Percentiles rank a stretch among this genome's conserved stretches.
Conservation (phyloP, 805 yeast genomes). For the Kodamaea jinghongensis region DNA sequence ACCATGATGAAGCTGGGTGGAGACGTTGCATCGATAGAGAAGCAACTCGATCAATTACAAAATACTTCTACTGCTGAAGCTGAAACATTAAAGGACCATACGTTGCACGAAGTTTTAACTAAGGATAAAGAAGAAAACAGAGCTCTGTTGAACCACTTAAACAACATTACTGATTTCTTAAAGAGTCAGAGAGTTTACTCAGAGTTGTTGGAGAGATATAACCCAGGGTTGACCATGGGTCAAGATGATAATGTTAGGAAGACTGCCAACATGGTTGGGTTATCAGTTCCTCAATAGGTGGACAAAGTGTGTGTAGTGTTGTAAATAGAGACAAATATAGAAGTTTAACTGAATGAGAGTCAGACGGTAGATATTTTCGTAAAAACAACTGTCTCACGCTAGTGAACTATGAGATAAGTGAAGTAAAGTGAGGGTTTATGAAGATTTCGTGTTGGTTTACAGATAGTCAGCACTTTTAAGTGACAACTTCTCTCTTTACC, state of each 20-base stretch:
- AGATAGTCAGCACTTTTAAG: no score
- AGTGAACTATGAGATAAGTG: no score
- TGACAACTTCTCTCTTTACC: no score
- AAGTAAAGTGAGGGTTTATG: no score
- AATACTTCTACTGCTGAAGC: constrained; percentile 7
- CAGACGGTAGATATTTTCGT: no score
- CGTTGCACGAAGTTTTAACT: constrained; percentile 21
- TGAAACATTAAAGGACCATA: constrained; percentile 6
- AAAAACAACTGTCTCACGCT: no score
- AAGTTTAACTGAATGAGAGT: no score
- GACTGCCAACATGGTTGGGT: constrained; percentile 89
- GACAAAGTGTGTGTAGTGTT: not conserved
- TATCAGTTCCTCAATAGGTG: constrained; percentile 38
- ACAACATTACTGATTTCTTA: constrained; percentile 62
- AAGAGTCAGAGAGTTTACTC: constrained; percentile 73
- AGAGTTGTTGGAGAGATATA: constrained; percentile 78
- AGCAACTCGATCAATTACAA: constrained; percentile 23
- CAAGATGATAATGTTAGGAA: constrained; percentile 74
- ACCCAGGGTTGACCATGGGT: constrained; percentile 75
- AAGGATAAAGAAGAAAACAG: constrained; percentile 12
- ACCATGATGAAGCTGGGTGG: constrained; percentile 38
- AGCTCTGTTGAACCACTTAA: constrained; percentile 37
- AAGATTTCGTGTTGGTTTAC: no score
- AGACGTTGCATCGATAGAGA: constrained; percentile 34
- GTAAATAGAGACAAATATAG: no score